Conservation (phyloP, 1,139 yeast species). For the Kodamaea sp. region DNA sequence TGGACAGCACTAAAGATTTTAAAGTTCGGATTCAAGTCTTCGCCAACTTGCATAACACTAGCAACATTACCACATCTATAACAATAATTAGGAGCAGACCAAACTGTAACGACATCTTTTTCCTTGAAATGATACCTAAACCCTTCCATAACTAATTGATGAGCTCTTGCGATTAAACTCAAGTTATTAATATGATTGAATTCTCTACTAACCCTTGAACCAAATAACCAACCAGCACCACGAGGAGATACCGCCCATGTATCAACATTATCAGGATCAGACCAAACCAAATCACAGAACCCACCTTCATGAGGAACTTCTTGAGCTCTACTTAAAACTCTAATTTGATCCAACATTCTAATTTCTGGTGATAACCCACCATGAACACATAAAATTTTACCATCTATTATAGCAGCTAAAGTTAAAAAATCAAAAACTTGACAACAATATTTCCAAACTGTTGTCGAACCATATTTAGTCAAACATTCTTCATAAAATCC, state of each 20-base stretch:
- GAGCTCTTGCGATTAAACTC: slow-evolving; percentile 89
- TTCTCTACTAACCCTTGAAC: slow-evolving; percentile 87
- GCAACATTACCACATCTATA: slow-evolving; percentile 98
- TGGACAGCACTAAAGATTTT: slow-evolving; percentile 95
- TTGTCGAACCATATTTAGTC: slow-evolving; percentile 90
- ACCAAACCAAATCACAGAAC: slow-evolving; percentile 95
- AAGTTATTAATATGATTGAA: slow-evolving; percentile 90
- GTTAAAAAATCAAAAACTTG: slow-evolving; percentile 93
- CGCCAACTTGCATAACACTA: slow-evolving; percentile 94
- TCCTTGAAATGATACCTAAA: slow-evolving; percentile 93
- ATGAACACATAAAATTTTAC: slow-evolving; percentile 88
- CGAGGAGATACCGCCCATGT: slow-evolving; percentile 99
- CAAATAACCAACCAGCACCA: slow-evolving; percentile 98
- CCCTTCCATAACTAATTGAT: slow-evolving; percentile 98
- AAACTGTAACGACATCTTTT: slow-evolving; percentile 93
- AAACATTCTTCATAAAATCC: slow-evolving; percentile 91
- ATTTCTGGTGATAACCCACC: slow-evolving; percentile 98
- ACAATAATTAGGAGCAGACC: slow-evolving; percentile 98
- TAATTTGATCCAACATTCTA: slow-evolving; percentile 91
- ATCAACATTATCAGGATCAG: slow-evolving; percentile 96
- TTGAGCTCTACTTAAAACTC: slow-evolving; percentile 95
- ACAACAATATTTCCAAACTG: slow-evolving; percentile 97
- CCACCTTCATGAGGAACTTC: slow-evolving; percentile 99
- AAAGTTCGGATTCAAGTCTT: slow-evolving; percentile 80
- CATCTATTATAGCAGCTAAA: slow-evolving; percentile 91